Base-by-base conservation (phyloP, 805 yeast genomes). In the Starmera pachycereana region DNA sequence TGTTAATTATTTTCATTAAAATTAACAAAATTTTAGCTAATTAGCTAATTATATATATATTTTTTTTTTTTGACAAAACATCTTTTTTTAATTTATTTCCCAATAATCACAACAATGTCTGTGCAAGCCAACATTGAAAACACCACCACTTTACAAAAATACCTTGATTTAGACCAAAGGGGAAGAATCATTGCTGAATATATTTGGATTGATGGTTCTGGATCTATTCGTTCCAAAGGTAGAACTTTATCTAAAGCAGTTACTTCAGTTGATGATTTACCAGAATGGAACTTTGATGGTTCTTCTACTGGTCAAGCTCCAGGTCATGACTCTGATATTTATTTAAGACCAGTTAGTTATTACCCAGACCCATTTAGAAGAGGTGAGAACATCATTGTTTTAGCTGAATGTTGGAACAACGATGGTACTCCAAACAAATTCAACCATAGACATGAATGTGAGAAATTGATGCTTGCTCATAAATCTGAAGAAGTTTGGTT, bases 281-380 rank as follows among this genome's bases (percentile, higher is more conserved):
- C 97, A 52, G 96, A 90, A 68, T 92, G 98, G 98, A 92, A 92
- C 75, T 92, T 92, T 57, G 98, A 92, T 65, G 98, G 98, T 67
- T 89, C 97, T 35, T 89, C 97, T 29, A 92, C 98, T 40, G 88
- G 83, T 53, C 98, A 92, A 73, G 97, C 98, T 41, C 97, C 97
- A 57, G 98, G 98, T 54, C 80, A 84, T 65, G 89, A 92, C 71
- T 88, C 97, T 35, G 98, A 92, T 63, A 77, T 92, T 48, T 88
- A 87, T 65, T 72, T 92, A 59, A 82, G 95, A 67, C 98, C 98
- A n/a, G 94, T 77, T 51, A 87, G 97, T 41, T 81, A 69, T 66
- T 92, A 86, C 77, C 81, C 88, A 49, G 98, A 92, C 66, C 98
- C 98, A 30, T 88, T 92, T 75, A 88, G 98, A 76, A 77, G 84